These are phyloP conservation scores for Strigomonas culicis DNA, from an alignment of 208 protist species.

Conservation along the genomic window DNA sequence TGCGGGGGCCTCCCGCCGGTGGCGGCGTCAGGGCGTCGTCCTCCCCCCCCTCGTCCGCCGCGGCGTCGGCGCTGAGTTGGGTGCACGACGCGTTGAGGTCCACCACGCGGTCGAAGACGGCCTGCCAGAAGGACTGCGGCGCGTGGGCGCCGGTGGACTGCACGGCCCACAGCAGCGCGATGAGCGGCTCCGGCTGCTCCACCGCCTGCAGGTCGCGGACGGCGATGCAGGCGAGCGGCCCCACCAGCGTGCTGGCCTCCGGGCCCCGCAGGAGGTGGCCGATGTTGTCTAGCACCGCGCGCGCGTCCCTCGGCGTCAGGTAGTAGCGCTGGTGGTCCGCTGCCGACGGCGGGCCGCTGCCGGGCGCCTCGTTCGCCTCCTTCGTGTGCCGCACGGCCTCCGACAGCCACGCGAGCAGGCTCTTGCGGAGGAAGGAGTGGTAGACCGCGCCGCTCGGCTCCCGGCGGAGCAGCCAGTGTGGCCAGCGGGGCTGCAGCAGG, in stretches of 20 bases:
- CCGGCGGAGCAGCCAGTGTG: conserved; percentile 16
- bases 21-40: neutral
- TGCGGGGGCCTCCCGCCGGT: neutral
- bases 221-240: conserved; percentile 39
- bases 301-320: conserved; percentile 32
- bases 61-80: neutral
- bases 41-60: neutral
- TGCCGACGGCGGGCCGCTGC: too few relatives aligned
- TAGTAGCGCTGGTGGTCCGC: neutral
- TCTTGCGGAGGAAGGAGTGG: conserved; percentile 29
- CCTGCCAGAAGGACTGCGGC: conserved; percentile 54
- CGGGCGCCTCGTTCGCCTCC: too few relatives aligned
- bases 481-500: conserved; percentile 49
- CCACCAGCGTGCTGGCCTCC: conserved; percentile 18
- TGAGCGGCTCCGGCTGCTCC: conserved; percentile 35
- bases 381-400: conserved; percentile 18
- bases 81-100: conserved; percentile 32
- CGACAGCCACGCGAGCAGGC: conserved; percentile 39
- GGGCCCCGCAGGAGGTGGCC: conserved; percentile 19
- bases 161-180: conserved; percentile 67
- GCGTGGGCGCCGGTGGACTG: conserved; percentile 39
- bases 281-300: conserved; percentile 37
- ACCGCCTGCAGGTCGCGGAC: conserved; percentile 30
- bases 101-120: conserved; percentile 36
- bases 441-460: conserved; percentile 17